Evolutionary conservation across 768 basidiomycete genomes (phyloP).

Genomic region (Boletus rufocinnamomeus): DNA sequence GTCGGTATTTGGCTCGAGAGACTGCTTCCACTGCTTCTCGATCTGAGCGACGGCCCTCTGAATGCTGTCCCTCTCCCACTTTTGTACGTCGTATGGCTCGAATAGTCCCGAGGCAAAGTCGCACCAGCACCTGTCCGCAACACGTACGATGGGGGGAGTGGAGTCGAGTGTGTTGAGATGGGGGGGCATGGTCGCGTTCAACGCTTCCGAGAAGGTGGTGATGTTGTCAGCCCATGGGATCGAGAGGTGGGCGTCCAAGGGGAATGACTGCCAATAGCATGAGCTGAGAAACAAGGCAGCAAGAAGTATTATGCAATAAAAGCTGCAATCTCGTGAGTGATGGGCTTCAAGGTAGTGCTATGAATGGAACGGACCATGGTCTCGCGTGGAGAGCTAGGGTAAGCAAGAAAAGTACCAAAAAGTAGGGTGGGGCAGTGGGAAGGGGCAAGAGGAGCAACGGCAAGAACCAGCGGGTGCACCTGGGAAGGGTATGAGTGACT

Average conservation of each 20-base stretch:
- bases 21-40: constrained; percentile 33
- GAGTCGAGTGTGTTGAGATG: constrained; percentile 41
- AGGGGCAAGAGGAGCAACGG: constrained; percentile 75
- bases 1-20: constrained; percentile 23
- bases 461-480: constrained; percentile 88
- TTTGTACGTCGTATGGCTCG: constrained; percentile 72
- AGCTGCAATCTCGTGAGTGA: constrained; percentile 46
- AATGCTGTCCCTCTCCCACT: constrained; percentile 73
- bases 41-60: constrained; percentile 43
- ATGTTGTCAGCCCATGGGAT: constrained; percentile 68
- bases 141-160: constrained; percentile 58
- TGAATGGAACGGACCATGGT: constrained; percentile 63
- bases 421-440: constrained; percentile 79
- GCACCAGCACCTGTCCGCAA: constrained; percentile 85
- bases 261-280: constrained; percentile 87
- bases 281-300: constrained; percentile 83
- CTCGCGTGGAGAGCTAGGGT: constrained; percentile 79
- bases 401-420: constrained; percentile 74
- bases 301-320: constrained; percentile 84
- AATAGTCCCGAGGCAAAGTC: constrained; percentile 71
- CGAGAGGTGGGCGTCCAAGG: constrained; percentile 61
- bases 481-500: constrained; percentile 26
- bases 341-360: not conserved
- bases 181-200: constrained; percentile 48
- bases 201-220: constrained; percentile 70